Percentiles rank a stretch among this genome's conserved stretches.
These are phyloP conservation scores for Streptanthus diversifolius DNA, from an alignment of 345 rosid genomes.

Conservation along the genomic window DNA sequence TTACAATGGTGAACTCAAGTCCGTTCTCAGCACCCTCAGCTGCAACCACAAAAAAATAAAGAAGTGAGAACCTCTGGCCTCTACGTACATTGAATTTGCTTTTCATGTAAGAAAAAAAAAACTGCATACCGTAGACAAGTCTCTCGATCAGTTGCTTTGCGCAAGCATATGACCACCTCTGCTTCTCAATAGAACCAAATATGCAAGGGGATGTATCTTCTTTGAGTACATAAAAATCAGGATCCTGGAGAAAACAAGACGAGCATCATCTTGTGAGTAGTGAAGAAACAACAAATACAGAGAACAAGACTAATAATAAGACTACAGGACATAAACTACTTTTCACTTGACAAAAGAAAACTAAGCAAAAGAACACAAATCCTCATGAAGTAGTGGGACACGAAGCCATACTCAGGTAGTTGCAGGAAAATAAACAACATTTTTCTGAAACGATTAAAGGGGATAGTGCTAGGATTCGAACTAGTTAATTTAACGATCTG, in stretches of 20 bases:
- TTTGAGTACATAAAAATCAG: constrained; percentile 82
- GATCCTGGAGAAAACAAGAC: constrained; percentile 56
- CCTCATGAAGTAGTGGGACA: neutral
- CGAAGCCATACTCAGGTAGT: neutral
- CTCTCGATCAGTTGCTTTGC: constrained; percentile 99
- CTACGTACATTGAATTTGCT: neutral
- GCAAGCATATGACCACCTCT: constrained; percentile 99
- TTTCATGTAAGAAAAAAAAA: neutral
- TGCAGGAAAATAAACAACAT: neutral
- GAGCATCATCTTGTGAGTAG: constrained; percentile 5
- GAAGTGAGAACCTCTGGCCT: neutral
- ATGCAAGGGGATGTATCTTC: constrained; percentile 96
- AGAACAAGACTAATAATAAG: neutral
- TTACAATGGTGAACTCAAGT: constrained; percentile 90
- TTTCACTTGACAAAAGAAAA: neutral
- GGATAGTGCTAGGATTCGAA: neutral
- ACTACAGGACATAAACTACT: neutral
- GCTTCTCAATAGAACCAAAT: constrained; percentile 98
- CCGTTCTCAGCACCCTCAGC: constrained; percentile 99
- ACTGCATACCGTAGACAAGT: constrained; percentile 72
- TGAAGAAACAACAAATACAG: neutral
- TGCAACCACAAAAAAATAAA: constrained; percentile 36
- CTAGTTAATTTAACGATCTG: neutral
- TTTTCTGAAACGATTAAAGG: neutral
- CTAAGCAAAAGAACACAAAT: neutral